Evolutionary conservation across 257 asterid species (phyloP), one percentile per base, ranked within the genome.

Genomic region (Verbascum thapsus): DNA sequence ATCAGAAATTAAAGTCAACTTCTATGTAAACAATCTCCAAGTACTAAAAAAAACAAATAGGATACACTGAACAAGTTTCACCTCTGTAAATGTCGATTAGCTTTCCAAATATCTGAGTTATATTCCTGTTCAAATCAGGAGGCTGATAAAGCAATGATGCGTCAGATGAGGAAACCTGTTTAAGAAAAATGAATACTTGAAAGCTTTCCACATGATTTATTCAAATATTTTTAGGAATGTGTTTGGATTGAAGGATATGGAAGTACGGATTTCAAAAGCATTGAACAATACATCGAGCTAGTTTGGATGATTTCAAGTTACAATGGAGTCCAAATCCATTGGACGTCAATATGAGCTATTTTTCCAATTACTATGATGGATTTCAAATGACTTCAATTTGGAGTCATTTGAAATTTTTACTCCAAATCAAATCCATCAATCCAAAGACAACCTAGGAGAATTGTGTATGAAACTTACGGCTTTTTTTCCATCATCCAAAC

Each of bases 51-150:
- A 51, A 64, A 26, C 48, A 38, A 61, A 69, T 37, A 26, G 12
- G 52, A 60, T 43, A 50, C 17, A 40, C 43, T 5, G 26, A 65
- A 40, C 26, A 59, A 56, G 9, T 53, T 78, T 51, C 47, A 92
- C 99, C 99, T 82, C 94, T 87, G 79, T 92, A 87, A 70, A 92
- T 92, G 74, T 87, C 87, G 37, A 87, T 68, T 35, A 92, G 97
- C 94, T 83, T 89, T 74, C 88, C 88, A 72, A 92, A 92, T 80
- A 85, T 78, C 75, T 68, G 75, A 35, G 96, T 92, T 72, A 92
- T 85, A 71, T 92, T 81, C 76, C 76, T 80, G 78, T 89, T 92
- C 66, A 92, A 58, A 81, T 92, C 94, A 8, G 99, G 99, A 73
- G 99, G 99, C 19, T 59, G 77, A 70, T 92, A 92, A 39, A 81